Percentiles rank a stretch among this genome's conserved stretches.
phyloP scores from a whole-genome alignment of 1,139 yeast species.

The Eremothecium coryli region DNA sequence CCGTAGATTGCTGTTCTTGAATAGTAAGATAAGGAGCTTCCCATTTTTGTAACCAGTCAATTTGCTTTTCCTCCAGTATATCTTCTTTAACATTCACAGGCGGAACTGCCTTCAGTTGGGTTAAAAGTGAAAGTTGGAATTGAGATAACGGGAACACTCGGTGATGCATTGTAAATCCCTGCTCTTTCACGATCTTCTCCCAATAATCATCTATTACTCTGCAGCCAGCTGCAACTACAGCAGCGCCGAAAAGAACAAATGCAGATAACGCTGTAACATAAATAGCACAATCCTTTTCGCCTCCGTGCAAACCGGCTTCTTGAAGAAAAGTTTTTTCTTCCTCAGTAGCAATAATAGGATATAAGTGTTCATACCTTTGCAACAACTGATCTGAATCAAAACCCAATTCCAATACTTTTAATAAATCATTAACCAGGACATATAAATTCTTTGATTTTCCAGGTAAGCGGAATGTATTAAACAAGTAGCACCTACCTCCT shows the following conservation, averaged over 20 bases:
- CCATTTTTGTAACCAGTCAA: slow-evolving; percentile 10
- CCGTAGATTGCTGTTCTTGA: slow-evolving; percentile 26
- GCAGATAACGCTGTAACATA: slow-evolving; percentile 37
- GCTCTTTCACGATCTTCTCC: slow-evolving; percentile 56
- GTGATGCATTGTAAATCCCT: slow-evolving; percentile 43
- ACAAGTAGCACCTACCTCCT: slow-evolving; percentile 67
- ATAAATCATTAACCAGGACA: slow-evolving; percentile 19
- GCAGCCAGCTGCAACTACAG: slow-evolving; percentile 50
- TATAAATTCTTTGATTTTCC: slow-evolving; percentile 12
- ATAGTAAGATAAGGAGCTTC: slow-evolving; percentile 23
- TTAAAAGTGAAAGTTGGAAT: background rate
- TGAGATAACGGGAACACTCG: slow-evolving; percentile 32
- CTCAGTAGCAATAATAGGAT: slow-evolving; percentile 14
- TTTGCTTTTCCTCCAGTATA: background rate
- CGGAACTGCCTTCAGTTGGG: slow-evolving; percentile 15
- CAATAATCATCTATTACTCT: slow-evolving; percentile 71
- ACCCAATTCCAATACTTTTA: slow-evolving; percentile 12
- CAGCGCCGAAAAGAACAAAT: slow-evolving; percentile 65
- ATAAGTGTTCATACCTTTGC: slow-evolving; percentile 14
- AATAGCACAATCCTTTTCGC: slow-evolving; percentile 2
- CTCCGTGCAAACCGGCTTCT: slow-evolving; percentile 7
- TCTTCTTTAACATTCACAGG: background rate
- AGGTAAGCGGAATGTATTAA: slow-evolving; percentile 49
- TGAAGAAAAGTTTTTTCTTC: slow-evolving; percentile 12
- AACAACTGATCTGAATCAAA: slow-evolving; percentile 12